These are phyloP conservation scores for Glycine latifolia DNA, from an alignment of 306 rosid species.

Conservation along the genomic window DNA sequence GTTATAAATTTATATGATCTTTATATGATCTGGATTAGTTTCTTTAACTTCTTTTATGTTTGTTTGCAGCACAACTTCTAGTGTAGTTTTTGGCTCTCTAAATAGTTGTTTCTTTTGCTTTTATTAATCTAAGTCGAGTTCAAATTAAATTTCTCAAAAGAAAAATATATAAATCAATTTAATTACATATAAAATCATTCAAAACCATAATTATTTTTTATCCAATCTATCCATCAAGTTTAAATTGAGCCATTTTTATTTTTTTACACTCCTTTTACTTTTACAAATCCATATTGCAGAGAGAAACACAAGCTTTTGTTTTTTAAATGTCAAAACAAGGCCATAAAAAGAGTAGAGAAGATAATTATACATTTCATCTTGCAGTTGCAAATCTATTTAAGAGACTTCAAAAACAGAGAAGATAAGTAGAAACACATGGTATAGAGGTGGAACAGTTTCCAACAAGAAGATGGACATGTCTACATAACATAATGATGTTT, in stretches of 20 bases:
- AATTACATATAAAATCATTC: not conserved
- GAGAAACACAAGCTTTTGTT: not conserved
- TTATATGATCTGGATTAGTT: not conserved
- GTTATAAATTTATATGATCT: not conserved
- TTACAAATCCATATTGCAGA: conserved; percentile 27
- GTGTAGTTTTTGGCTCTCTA: too few species aligned
- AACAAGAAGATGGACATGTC: conserved; percentile 37
- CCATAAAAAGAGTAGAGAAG: conserved; percentile 22
- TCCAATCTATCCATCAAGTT: conserved; percentile 21
- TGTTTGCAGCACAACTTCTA: not conserved
- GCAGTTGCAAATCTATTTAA: conserved; percentile 47
- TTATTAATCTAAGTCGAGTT: too few species aligned
- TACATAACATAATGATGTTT: conserved; percentile 24
- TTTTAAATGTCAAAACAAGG: conserved; percentile 9
- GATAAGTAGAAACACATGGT: conserved; percentile 44
- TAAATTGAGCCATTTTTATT: not conserved
- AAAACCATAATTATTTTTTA: not conserved
- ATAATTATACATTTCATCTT: conserved; percentile 51
- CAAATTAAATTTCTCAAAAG: too few species aligned
- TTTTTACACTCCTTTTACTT: conserved; percentile 29
- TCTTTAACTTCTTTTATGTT: not conserved
- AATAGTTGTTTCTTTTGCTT: too few species aligned
- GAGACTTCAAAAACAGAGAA: conserved; percentile 37
- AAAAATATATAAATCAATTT: not conserved
- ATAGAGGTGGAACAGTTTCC: conserved; percentile 15